These are phyloP conservation scores for Puya raimondii DNA, from an alignment of 176 grass and related monocot genomes.

Conservation along the genomic window DNA sequence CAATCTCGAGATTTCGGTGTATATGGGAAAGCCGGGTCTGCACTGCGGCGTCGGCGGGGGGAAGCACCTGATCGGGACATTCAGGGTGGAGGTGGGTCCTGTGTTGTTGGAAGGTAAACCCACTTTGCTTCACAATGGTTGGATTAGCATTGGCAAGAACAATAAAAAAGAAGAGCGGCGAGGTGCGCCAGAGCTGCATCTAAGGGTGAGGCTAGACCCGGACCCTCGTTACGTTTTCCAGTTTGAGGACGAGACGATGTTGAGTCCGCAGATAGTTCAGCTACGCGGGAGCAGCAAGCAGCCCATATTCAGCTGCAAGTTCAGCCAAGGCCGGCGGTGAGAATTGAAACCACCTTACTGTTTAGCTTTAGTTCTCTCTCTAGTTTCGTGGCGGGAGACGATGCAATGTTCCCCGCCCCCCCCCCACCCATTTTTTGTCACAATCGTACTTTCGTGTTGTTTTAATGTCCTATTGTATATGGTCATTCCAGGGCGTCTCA, in stretches of 20 bases:
- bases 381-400: background rate
- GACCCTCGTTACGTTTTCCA: conserved; percentile 76
- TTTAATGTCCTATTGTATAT: background rate
- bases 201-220: conserved; percentile 51
- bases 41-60: conserved; percentile 27
- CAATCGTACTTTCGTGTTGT: background rate
- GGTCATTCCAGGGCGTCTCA: conserved; percentile 37
- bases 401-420: too few relatives aligned
- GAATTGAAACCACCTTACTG: background rate
- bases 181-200: conserved; percentile 38
- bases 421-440: too few relatives aligned
- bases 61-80: conserved; percentile 45
- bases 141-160: conserved; percentile 38
- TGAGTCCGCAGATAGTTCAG: conserved; percentile 65
- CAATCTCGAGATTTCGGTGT: conserved; percentile 50
- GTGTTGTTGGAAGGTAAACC: conserved; percentile 53
- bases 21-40: conserved; percentile 12
- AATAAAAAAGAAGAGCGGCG: conserved; percentile 23
- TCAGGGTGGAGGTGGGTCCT: conserved; percentile 51
- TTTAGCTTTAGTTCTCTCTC: background rate
- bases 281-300: conserved; percentile 42
- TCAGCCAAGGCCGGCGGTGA: conserved; percentile 57
- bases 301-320: conserved; percentile 93
- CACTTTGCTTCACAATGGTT: conserved; percentile 58
- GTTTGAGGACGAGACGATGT: conserved; percentile 54